Evolutionary conservation across 106 monocot genomes (phyloP).

Genomic region (Dendrobium officinale): DNA sequence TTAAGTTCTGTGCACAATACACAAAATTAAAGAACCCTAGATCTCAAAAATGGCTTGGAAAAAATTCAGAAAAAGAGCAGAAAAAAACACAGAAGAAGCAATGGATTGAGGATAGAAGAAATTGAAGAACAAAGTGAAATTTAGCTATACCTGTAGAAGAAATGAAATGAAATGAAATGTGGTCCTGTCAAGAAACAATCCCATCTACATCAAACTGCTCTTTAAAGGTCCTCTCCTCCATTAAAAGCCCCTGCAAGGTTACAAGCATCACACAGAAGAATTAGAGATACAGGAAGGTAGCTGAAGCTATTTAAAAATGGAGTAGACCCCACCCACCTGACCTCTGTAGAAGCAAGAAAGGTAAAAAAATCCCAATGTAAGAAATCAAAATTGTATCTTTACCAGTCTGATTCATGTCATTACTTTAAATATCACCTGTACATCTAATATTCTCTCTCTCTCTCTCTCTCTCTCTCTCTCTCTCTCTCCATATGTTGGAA

Average conservation of each 20-base stretch:
- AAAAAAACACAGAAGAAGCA: too few relatives aligned
- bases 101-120: not conserved
- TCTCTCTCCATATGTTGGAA: not conserved
- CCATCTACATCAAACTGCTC: too few relatives aligned
- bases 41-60: too few relatives aligned
- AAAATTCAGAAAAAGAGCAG: too few relatives aligned
- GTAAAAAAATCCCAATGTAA: not conserved
- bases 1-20: too few relatives aligned
- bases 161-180: too few relatives aligned
- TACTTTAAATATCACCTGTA: not conserved
- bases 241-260: not conserved
- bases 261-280: not conserved
- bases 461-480: not conserved
- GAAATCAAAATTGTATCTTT: slow-evolving; percentile 18
- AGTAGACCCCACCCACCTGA: not conserved
- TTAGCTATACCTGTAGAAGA: not conserved
- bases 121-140: not conserved
- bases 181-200: too few relatives aligned
- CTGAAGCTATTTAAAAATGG: not conserved
- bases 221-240: not conserved
- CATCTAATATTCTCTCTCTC: not conserved
- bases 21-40: too few relatives aligned
- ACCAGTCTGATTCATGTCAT: slow-evolving; percentile 11
- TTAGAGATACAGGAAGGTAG: not conserved
- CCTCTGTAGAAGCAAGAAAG: not conserved